Base-by-base conservation (phyloP, 768 basidiomycete genomes). In the Panellus pusillus region DNA sequence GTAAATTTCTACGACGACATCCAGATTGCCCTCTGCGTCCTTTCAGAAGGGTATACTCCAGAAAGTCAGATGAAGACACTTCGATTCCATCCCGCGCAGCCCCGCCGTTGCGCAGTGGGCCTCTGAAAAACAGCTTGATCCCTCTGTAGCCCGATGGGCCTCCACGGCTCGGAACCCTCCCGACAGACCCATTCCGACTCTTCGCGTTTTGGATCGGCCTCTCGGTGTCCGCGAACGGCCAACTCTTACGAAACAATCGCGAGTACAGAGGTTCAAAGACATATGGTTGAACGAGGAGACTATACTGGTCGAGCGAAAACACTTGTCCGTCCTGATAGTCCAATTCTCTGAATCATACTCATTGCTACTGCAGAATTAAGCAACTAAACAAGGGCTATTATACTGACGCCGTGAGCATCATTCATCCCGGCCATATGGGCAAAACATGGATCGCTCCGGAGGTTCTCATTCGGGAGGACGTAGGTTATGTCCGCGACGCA, bases 371-470 rank as follows among this genome's bases (percentile, higher is more conserved):
- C 52, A 79, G 77, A 49, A 74, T 79, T n/a, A 78, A 76, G 58
- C 71, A 80, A 64, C 75, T 79, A 0, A 79, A 83, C 12, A 89
- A 86, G 64, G 93, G 93, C 0, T 96, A 98, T 71, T 98, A 92
- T 64, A 79, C 89, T 47, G 96, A 98, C 66, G 58, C 77, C 51
- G 76, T 86, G 37, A 89, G 91, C 63, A 84, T 86, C 66, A 88
- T 91, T 1, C 75, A 87, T 44, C 59, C 59, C 46, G 79, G 79
- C 39, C 82, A 93, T 61, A 94, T 93, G 14, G 96, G 96, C 14
- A 98, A 98, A 73, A 88, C 89, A 9, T 98, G 93, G 93, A 82
- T 93, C 47, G 94, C 93, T 11, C 95, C 94, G 1, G 84, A 80
- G 18, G 88, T 90, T 18, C 76, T 98, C 62, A 93, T 98, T 58